Percentiles rank a stretch among this genome's conserved stretches.
phyloP scores from a whole-genome alignment of 495 filamentous ascomycete genomes.

The Hypoxylon lienhwacheense region DNA sequence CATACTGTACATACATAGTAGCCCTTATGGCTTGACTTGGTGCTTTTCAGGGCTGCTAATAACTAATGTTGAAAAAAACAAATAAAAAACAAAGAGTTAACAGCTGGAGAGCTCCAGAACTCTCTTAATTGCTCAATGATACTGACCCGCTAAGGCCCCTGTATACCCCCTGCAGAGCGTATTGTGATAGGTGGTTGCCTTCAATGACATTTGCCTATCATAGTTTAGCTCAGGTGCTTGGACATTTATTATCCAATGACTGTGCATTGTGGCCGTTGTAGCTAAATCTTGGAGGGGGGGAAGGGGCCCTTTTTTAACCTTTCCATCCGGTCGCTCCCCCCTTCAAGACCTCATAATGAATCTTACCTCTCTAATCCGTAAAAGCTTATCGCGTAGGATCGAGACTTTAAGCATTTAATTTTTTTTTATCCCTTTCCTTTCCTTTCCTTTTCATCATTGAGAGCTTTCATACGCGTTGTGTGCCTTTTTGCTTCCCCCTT shows the following conservation, averaged over 20 bases:
- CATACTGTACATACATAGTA: too few relatives aligned
- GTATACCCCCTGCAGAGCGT: slow-evolving; percentile 9
- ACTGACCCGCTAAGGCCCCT: slow-evolving; percentile 24
- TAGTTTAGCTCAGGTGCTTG: slow-evolving; percentile 28
- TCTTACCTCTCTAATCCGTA: slow-evolving; percentile 7
- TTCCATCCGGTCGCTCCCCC: slow-evolving; percentile 12
- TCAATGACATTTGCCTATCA: slow-evolving; percentile 28
- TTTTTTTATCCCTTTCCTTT: not conserved
- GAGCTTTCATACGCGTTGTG: slow-evolving; percentile 21
- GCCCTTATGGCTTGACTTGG: too few relatives aligned
- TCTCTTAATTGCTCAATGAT: slow-evolving; percentile 32
- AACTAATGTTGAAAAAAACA: slow-evolving; percentile 1
- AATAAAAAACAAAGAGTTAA: slow-evolving; percentile 13
- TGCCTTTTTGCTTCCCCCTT: slow-evolving; percentile 18
- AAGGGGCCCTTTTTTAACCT: slow-evolving; percentile 1
- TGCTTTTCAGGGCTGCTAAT: too few relatives aligned
- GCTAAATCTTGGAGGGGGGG: slow-evolving; percentile 19
- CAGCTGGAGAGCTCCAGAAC: slow-evolving; percentile 6
- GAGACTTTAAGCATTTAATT: slow-evolving; percentile 1
- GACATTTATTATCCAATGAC: slow-evolving; percentile 7
- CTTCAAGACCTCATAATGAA: slow-evolving; percentile 7
- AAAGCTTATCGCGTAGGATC: slow-evolving; percentile 11
- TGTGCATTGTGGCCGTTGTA: slow-evolving; percentile 9
- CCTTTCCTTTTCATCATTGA: too few relatives aligned
- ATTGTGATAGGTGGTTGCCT: slow-evolving; percentile 27